Conservation (phyloP, 805 yeast genomes). For the Metschnikowia cerradonensis region DNA sequence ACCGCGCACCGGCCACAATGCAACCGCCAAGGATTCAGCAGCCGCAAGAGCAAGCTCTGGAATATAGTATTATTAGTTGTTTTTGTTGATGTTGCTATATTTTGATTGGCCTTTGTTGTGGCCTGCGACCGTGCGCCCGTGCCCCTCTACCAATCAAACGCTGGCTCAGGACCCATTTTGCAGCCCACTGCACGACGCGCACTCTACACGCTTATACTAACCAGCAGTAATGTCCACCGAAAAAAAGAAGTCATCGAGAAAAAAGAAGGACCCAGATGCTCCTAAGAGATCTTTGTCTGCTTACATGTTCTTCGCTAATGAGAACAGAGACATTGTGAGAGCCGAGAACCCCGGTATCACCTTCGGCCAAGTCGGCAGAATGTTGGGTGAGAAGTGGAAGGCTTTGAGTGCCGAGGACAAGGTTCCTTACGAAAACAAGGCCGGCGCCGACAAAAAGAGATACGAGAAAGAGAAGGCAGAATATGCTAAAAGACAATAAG, state of each 20-base stretch:
- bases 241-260: constrained; percentile 43
- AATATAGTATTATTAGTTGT: not conserved
- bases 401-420: constrained; percentile 78
- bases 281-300: constrained; percentile 98
- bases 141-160: not conserved
- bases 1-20: constrained; percentile 9
- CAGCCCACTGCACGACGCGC: constrained; percentile 3
- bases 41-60: not conserved
- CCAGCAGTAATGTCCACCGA: constrained; percentile 26
- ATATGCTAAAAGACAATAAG: constrained; percentile 47
- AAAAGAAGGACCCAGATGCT: constrained; percentile 86
- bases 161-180: not conserved
- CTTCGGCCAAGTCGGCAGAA: constrained; percentile 92
- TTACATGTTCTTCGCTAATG: constrained; percentile 98
- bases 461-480: constrained; percentile 94
- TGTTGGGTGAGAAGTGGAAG: constrained; percentile 97
- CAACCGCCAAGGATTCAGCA: not conserved
- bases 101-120: not conserved
- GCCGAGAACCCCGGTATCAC: constrained; percentile 93
- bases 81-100: constrained; percentile 1
- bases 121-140: not conserved
- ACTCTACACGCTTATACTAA: constrained; percentile 8
- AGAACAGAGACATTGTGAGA: constrained; percentile 92
- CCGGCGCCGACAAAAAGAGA: constrained; percentile 95
- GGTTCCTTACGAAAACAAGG: constrained; percentile 87